Evolutionary conservation across 352 stramenopile species (phyloP), one percentile per base, ranked within the genome.

Genomic region (Globisporangium lucens): DNA sequence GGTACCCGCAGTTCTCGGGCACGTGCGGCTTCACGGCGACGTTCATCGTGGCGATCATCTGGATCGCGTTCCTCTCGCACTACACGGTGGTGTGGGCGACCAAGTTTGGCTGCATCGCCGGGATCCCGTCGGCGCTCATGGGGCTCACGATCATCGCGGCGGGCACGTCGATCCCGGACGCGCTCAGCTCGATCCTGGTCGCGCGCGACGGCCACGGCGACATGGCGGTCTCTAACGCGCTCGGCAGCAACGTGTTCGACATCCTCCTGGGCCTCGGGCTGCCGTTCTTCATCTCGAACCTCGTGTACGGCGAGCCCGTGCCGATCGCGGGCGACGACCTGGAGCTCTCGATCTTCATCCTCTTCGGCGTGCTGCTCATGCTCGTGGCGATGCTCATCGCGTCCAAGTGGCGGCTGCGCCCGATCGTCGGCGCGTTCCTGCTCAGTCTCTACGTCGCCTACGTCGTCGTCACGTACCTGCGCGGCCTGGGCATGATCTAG

Each of bases 221-320:
- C 63, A 92, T 91, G 75, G 88, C 88, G 29, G 85, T 96, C 41
- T 90, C 85, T 29, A 96, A 93, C 68, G 88, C 88, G 20, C 74
- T 95, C 9, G 88, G 88, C 53, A 93, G 84, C 71, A 93, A 96
- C 66, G 86, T 95, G 33, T 94, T 96, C 56, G 90, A 96, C 63
- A 91, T 96, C 67, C 61, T 91, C 24, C 73, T 96, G 20, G 88
- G 88, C 8, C 70, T 92, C 7, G 88, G 87, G 1, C 69, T 91
- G 36, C 87, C 88, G 1, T 96, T 94, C 63, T 70, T 96, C 22
- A 61, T 94, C 8, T 94, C 85, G 49, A 95, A 93, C 65, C 61
- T 93, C 17, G 74, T 94, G 17, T 89, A 91, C 70, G 56, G 71
- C 13, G 74, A 90, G 60, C 70, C 75, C 0, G 83, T 91, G 29